A percentile compares a stretch with the other conserved stretches of the same genome.
Evolutionary conservation across 2,329 filamentous ascomycete species (phyloP).

Genomic region (Ceratocystis harringtonii): DNA sequence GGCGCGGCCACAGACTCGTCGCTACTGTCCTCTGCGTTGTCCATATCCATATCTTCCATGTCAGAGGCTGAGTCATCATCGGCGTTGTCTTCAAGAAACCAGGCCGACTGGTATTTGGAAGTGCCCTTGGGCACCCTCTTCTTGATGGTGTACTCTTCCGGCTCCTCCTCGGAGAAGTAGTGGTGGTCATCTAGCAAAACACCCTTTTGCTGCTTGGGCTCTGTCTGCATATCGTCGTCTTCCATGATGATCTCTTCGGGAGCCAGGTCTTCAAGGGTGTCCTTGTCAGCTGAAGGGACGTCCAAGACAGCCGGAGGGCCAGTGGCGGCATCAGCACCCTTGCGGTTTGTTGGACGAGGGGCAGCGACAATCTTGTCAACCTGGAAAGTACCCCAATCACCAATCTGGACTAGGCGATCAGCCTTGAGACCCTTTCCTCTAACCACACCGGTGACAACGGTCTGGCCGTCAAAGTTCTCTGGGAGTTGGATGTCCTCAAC

Average conservation of each 20-base stretch:
- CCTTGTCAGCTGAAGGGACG: slow-evolving; percentile 59
- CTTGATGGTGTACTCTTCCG: slow-evolving; percentile 43
- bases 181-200: slow-evolving; percentile 93
- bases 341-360: slow-evolving; percentile 44
- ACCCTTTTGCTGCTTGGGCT: slow-evolving; percentile 50
- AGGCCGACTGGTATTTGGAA: slow-evolving; percentile 84
- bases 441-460: slow-evolving; percentile 69
- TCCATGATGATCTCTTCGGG: slow-evolving; percentile 73
- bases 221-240: slow-evolving; percentile 34
- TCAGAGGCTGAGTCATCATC: slow-evolving; percentile 75
- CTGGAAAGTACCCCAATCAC: slow-evolving; percentile 88
- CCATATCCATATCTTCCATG: slow-evolving; percentile 41
- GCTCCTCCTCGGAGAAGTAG: slow-evolving; percentile 86
- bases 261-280: slow-evolving; percentile 69
- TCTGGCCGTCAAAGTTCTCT: slow-evolving; percentile 42
- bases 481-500: slow-evolving; percentile 68
- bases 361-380: slow-evolving; percentile 76
- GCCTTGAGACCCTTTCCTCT: slow-evolving; percentile 77
- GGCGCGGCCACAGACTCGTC: slow-evolving; percentile 48
- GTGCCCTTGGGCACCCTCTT: slow-evolving; percentile 79
- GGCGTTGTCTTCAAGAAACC: slow-evolving; percentile 72
- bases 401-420: slow-evolving; percentile 77
- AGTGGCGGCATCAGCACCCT: slow-evolving; percentile 51
- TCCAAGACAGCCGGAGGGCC: slow-evolving; percentile 53
- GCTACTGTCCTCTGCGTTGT: slow-evolving; percentile 43